These are phyloP conservation scores for Marasmius fiardii DNA, from an alignment of 1,284 basidiomycete species.

Conservation along the genomic window DNA sequence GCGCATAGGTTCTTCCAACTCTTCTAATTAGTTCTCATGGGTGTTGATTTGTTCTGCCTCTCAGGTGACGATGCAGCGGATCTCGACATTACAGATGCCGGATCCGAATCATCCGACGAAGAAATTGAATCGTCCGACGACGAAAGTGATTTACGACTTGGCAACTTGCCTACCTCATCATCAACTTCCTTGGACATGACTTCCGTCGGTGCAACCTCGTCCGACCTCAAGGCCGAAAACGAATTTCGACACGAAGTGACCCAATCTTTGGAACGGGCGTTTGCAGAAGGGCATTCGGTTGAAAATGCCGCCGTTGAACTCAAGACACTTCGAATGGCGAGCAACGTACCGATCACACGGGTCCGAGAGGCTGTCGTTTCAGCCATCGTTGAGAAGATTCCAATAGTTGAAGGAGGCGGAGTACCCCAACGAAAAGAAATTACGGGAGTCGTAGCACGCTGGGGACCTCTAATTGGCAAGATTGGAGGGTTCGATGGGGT, in stretches of 20 bases:
- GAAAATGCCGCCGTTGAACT: slow-evolving; percentile 92
- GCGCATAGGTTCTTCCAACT: no score
- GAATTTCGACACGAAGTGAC: slow-evolving; percentile 80
- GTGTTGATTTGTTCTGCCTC: no score
- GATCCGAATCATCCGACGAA: slow-evolving; percentile 41
- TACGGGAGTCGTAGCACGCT: slow-evolving; percentile 52
- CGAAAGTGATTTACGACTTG: slow-evolving; percentile 32
- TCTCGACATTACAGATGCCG: slow-evolving; percentile 54
- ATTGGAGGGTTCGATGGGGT: slow-evolving; percentile 77
- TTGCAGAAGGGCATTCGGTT: slow-evolving; percentile 85
- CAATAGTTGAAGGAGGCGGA: slow-evolving; percentile 49
- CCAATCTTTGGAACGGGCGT: slow-evolving; percentile 85
- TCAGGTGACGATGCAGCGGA: slow-evolving; percentile 62
- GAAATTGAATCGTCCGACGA: slow-evolving; percentile 31
- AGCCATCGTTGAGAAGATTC: slow-evolving; percentile 67
- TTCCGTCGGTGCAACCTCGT: slow-evolving; percentile 26
- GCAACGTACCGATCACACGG: slow-evolving; percentile 77
- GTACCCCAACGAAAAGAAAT: slow-evolving; percentile 61
- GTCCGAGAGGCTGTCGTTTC: slow-evolving; percentile 80
- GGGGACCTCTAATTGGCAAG: slow-evolving; percentile 69
- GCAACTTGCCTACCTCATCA: slow-evolving; percentile 34
- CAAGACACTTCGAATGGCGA: slow-evolving; percentile 93
- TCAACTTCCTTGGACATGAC: slow-evolving; percentile 31
- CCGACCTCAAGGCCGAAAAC: slow-evolving; percentile 46
- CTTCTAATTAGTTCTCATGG: no score